Evolutionary conservation across 768 basidiomycete species (phyloP), one percentile per base, ranked within the genome.

Genomic region (Lactarius sanguifluus): DNA sequence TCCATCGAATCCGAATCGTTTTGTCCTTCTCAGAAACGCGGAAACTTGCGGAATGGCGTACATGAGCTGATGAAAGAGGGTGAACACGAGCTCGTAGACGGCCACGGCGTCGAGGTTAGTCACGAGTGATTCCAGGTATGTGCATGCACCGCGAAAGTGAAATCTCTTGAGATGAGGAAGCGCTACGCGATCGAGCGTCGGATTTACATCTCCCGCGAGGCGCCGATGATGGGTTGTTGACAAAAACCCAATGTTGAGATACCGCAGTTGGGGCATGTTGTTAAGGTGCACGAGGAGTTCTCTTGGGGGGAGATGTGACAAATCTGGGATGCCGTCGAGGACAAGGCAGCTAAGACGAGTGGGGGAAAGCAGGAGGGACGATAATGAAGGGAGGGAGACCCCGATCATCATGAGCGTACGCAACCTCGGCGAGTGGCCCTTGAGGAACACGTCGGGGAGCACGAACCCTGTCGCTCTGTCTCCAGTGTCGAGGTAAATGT

Each of bases 291-390:
- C 9, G 32, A 62, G 18, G 9, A 62, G 36, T 50, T 5, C 38
- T 20, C 38, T 50, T 30, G 61, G 61, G 10, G 61, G 61, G 16
- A 62, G 52, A 41, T 28, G 38, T 16, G 38, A 52, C 18, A 34
- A 20, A 16, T 41, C 18, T 10, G 61, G 61, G 38, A 62, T 62
- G 10, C 61, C 61, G 4, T 62, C 61, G 28, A 62, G 61, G 25
- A 41, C 61, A 10, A 62, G 50, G 5, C 18, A 36, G 18, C 36
- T 54, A 2, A 62, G 50, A n/a, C 25, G 61, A 18, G 15, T 12
- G 4, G 61, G 34, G 3, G 50, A 62, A 55, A 54, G 47, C 7
- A 62, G 61, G 16, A 62, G 50, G 25, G 61, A 34, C 4, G 52
- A 20, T 15, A 62, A 40, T 7, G 61, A 62, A 34, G 16, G 36